Conservation (phyloP, 2,329 filamentous ascomycete species). For the Apiospora hydei region DNA sequence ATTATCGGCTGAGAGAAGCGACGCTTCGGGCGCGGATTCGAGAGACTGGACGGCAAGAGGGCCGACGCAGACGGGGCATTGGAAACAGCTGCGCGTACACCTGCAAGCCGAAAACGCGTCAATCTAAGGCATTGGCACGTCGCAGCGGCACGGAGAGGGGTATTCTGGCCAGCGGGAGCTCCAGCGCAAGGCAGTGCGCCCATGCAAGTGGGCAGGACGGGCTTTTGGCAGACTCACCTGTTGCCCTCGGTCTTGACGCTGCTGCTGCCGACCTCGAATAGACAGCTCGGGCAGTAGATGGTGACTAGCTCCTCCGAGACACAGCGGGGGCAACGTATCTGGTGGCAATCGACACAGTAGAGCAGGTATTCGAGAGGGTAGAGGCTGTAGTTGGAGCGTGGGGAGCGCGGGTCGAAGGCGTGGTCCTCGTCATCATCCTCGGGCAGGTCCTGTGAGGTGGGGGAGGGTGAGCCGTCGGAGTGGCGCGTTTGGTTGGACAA, state of each 20-base stretch:
- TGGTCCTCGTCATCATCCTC: slow-evolving; percentile 62
- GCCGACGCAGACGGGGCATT: slow-evolving; percentile 88
- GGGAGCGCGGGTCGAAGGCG: slow-evolving; percentile 85
- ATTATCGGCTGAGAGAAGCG: slow-evolving; percentile 53
- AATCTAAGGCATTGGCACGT: neutral
- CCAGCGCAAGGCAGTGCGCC: neutral
- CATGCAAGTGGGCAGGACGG: slow-evolving; percentile 9
- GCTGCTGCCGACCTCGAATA: slow-evolving; percentile 95
- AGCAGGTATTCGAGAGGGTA: slow-evolving; percentile 93
- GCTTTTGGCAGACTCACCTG: slow-evolving; percentile 62
- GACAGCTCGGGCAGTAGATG: slow-evolving; percentile 92
- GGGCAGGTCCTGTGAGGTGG: slow-evolving; percentile 27
- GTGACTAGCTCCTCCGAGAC: slow-evolving; percentile 92
- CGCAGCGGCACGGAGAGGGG: neutral
- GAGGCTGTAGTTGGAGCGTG: slow-evolving; percentile 87
- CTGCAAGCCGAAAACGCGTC: slow-evolving; percentile 51
- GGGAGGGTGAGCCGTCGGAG: slow-evolving; percentile 30
- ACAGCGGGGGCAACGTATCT: slow-evolving; percentile 92
- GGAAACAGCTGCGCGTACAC: slow-evolving; percentile 93
- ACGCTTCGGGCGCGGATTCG: slow-evolving; percentile 60
- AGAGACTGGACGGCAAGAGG: slow-evolving; percentile 78
- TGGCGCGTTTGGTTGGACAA: slow-evolving; percentile 48
- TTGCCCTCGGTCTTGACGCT: slow-evolving; percentile 93
- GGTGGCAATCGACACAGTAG: slow-evolving; percentile 97
- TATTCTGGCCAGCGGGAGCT: neutral